These are phyloP conservation scores for Plasmodium reichenowi DNA, from an alignment of 169 alveolate species.

Conservation along the genomic window DNA sequence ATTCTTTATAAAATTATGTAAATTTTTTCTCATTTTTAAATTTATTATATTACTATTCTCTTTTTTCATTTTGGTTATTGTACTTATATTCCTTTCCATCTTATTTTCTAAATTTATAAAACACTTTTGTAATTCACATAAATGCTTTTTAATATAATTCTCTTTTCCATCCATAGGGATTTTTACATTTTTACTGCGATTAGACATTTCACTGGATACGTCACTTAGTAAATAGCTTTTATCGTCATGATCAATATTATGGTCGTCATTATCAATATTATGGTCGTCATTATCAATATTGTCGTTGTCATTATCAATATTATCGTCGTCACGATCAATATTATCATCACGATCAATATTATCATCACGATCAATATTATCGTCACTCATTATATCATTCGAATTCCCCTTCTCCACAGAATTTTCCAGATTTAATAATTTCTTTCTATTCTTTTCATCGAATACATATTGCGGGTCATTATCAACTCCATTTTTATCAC, in stretches of 20 bases:
- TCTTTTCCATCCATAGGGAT: not conserved
- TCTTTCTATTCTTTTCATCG: too few relatives aligned
- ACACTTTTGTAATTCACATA: slow-evolving; percentile 14
- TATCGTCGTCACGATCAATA: not conserved
- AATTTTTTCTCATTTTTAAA: slow-evolving; percentile 7
- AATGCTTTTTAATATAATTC: slow-evolving; percentile 8
- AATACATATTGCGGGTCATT: not conserved
- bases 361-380: not conserved
- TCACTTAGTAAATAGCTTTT: not conserved
- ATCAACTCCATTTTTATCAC: not conserved
- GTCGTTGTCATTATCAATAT: not conserved
- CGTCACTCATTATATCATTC: too few relatives aligned
- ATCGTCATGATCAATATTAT: not conserved
- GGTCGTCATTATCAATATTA: not conserved
- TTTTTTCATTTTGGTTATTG: too few relatives aligned
- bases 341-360: not conserved
- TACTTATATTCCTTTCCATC: slow-evolving; percentile 9
- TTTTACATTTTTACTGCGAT: not conserved
- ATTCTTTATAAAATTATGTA: slow-evolving; percentile 24
- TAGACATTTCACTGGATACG: too few relatives aligned
- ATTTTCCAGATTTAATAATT: too few relatives aligned
- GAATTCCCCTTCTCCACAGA: too few relatives aligned
- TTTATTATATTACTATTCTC: too few relatives aligned
- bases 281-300: not conserved
- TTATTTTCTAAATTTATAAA: slow-evolving; percentile 12